Evolutionary conservation across 495 filamentous ascomycete genomes (phyloP), one percentile per base, ranked within the genome.

Genomic region (Penicillium roqueforti): DNA sequence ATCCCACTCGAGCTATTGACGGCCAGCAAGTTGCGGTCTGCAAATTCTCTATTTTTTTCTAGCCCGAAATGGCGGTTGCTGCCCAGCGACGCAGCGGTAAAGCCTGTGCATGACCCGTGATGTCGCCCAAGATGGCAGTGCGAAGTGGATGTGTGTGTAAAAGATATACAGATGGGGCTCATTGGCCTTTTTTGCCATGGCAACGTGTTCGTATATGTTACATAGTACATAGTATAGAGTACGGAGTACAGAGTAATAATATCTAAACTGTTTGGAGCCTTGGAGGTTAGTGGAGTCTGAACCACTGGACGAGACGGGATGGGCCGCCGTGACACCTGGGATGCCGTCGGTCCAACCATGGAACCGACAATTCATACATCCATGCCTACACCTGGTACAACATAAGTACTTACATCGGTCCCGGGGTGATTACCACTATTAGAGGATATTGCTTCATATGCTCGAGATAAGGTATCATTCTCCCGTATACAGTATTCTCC

Each of bases 61-160:
- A n/a, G 47, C 56, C 58, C 50, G 62, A 60, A 59, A 52, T 47
- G 56, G 59, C 51, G 59, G 63, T 74, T 69, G 71, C 68, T 74
- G 71, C 71, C 71, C 71, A 72, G 69, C 62, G 66, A 62, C 51
- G 34, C 65, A 37, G 71, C 69, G 69, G 69, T 69, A 69, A 72
- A 69, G 69, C 64, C 66, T 55, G 68, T 69, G 57, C 51, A 53
- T 65, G 57, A 57, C 59, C 56, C 44, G 57, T 61, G 55, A 49
- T 62, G 61, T 68, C 63, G 68, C 70, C 70, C 65, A 68, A 73
- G 68, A 60, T 53, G 47, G 26, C 46, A 51, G 49, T 46, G 31
- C 34, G n/a, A 51, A 51, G 44, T 58, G 38, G 29, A 47, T 45
- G 39, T 58, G 31, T 51, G 54, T 63, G 49, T 53, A 41, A 59